Percentiles rank a stretch among this genome's conserved stretches.
These are phyloP conservation scores for Lyophyllum semitale DNA, from an alignment of 768 basidiomycete genomes.

Conservation along the genomic window DNA sequence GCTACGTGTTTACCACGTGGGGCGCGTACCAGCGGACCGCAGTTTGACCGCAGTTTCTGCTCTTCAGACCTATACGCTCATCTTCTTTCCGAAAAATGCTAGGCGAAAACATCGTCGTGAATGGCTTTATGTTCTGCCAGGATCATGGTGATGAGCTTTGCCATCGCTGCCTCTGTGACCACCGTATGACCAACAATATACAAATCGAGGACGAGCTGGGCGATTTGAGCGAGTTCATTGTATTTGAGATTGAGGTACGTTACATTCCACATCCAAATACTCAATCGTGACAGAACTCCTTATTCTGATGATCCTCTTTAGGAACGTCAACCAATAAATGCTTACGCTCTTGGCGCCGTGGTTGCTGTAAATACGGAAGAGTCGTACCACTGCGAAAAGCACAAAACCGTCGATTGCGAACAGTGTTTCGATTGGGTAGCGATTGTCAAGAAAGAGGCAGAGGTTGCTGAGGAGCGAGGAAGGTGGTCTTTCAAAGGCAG, in stretches of 20 bases:
- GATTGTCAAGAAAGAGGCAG: conserved; percentile 28
- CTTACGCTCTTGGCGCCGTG: conserved; percentile 21
- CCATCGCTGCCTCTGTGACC: conserved; percentile 30
- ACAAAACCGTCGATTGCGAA: conserved; percentile 29
- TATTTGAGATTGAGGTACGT: conserved; percentile 20
- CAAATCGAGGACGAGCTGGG: conserved; percentile 27
- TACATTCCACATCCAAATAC: neutral
- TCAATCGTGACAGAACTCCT: no score
- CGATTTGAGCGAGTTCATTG: conserved; percentile 17
- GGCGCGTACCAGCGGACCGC: no score
- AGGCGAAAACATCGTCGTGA: conserved; percentile 26
- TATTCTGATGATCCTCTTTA: neutral
- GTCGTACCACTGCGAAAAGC: conserved; percentile 27
- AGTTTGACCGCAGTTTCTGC: no score
- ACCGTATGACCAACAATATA: conserved; percentile 33
- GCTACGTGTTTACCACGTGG: neutral
- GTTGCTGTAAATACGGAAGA: conserved; percentile 7
- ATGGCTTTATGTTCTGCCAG: conserved; percentile 33
- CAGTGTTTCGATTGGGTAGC: conserved; percentile 38
- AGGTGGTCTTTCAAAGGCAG: conserved; percentile 22
- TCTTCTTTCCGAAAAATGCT: neutral
- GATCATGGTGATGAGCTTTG: conserved; percentile 35
- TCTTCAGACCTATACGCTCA: neutral
- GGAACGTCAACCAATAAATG: conserved; percentile 23
- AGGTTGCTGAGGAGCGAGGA: conserved; percentile 21